Evolutionary conservation across 2,329 filamentous ascomycete genomes (phyloP), one percentile per base, ranked within the genome.

Genomic region (Nannizziopsis barbatae): DNA sequence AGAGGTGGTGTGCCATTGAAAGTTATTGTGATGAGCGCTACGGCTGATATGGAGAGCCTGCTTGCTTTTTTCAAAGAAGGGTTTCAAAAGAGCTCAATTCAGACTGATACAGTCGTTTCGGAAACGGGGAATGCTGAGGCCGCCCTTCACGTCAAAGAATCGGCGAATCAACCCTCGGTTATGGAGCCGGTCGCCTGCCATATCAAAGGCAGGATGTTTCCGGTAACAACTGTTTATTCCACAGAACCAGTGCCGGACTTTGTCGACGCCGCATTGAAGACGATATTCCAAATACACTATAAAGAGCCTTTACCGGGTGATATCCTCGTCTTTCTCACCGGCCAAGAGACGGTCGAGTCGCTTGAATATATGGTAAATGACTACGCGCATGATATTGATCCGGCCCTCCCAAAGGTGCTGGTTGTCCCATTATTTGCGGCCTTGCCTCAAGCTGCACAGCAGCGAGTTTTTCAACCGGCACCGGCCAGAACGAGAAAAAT

Each of bases 1-100:
- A 78, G 84, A 3, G 80, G 82, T 6, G 84, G 84, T 4, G 70
- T 83, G 27, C 81, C 84, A 1, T 70, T 98, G 49, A 96, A 95
- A 64, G 80, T 96, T 2, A 78, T 95, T 31, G 79, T 96, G 61
- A 98, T 98, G 92, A 95, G 89, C 74, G 92, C 92, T 43, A 98
- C 92, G 5, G 86, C 88, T 33, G 86, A 96, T 63, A 81, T 95
- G 50, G 82, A 90, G 52, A 79, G 76, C 49, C 79, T 96, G 30
- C 74, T 79, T 38, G 70, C 71, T 0, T 96, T 95, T 63, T 95
- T 96, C 55, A 67, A 60, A 27, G 63, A 65, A 18, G 66, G 62
- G 12, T 57, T 60, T 18, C 9, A 39, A 5, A 22, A 9, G 27
- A 14, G 6, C 5, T 8, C 32, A 9, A 9, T 2, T 4, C 12